These are phyloP conservation scores for Solanum lycopersicoides DNA, from an alignment of 257 asterid genomes.

Conservation along the genomic window DNA sequence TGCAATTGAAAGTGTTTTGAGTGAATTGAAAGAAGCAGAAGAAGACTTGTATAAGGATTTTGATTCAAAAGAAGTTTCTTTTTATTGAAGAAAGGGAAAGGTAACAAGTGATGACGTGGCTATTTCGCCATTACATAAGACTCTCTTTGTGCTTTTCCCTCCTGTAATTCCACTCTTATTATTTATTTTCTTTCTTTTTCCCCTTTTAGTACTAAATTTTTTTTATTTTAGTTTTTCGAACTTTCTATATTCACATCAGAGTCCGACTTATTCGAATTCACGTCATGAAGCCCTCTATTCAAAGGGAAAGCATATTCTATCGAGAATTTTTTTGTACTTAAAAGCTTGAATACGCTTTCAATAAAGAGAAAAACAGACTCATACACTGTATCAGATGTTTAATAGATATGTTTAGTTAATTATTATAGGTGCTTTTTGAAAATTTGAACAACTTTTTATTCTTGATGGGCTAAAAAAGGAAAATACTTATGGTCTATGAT, in stretches of 20 bases:
- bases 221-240: too few species aligned
- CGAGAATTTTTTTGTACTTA: too few species aligned
- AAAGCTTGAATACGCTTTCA: too few species aligned
- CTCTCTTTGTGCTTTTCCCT: neutral
- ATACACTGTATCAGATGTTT: too few species aligned
- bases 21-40: neutral
- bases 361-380: too few species aligned
- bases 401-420: neutral
- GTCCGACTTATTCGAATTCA: too few species aligned
- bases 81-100: conserved; percentile 10
- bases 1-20: neutral
- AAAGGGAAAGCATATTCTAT: fast-evolving
- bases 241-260: too few species aligned
- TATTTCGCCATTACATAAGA: neutral
- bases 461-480: neutral
- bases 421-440: neutral
- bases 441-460: neutral
- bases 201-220: neutral
- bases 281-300: neutral
- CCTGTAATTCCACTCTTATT: conserved; percentile 2
- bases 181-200: neutral
- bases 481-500: neutral
- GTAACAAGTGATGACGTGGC: conserved; percentile 3
- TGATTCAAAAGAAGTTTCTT: neutral
- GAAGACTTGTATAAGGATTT: neutral